phyloP scores from a whole-genome alignment of 345 rosid species.

The Kernera saxatilis region DNA sequence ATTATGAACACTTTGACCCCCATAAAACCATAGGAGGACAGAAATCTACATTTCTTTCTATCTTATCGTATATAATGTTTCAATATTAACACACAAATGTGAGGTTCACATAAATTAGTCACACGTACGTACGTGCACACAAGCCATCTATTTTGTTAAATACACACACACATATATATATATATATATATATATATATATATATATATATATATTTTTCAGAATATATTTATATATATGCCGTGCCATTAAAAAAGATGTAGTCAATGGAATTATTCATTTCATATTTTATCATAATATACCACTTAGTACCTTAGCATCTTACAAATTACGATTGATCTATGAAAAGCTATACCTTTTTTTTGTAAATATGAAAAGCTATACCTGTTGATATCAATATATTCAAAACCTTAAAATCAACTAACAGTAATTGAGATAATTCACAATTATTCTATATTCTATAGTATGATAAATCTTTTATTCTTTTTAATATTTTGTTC shows the following conservation, averaged over 20 bases:
- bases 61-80: neutral
- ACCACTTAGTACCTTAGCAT: neutral
- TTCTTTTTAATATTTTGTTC: neutral
- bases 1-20: neutral
- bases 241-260: neutral
- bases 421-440: neutral
- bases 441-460: neutral
- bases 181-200: neutral
- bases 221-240: neutral
- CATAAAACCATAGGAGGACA: neutral
- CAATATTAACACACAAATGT: neutral
- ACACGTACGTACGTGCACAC: slow-evolving; percentile 15
- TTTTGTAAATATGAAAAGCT: neutral
- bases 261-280: neutral
- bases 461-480: neutral
- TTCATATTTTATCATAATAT: neutral
- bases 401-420: neutral
- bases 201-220: neutral
- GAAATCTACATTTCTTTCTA: neutral
- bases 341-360: neutral
- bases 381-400: neutral
- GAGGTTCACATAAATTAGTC: neutral
- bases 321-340: neutral
- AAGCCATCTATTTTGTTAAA: neutral
- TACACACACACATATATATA: neutral